Evolutionary conservation across 164 flowering plant genomes (phyloP), one percentile per base, ranked within the genome.

Genomic region (Berberis vulgaris): DNA sequence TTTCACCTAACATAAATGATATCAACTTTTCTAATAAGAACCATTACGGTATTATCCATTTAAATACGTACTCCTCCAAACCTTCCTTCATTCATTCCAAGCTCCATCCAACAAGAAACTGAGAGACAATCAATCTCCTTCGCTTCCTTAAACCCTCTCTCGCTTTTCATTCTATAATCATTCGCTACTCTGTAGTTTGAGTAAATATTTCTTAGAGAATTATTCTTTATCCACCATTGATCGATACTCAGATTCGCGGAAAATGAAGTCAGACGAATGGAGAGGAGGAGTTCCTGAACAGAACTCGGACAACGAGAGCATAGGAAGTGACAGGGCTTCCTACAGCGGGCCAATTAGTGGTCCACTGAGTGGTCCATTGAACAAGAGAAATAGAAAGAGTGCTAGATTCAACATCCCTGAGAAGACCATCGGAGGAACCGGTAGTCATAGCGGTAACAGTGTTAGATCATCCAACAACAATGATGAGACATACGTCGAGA

Each of bases 401-500:
- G 85, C 85, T 0, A 67, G 84, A 4, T 86, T 88, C 71, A 77
- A 70, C 65, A 41, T 82, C 0, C 83, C 87, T 7, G 72, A 65
- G 2, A 44, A 13, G 13, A 43, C 45, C 10, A 59, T 71, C 6
- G 9, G 3, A 60, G 41, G 65, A 56, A 61, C 53, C 45, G 47
- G 50, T 7, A 57, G 65, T 47, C 26, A 26, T 26, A 26, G 26
- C 26, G 66, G 40, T 50, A 41, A n/a, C 46, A 61, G 65, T 60
- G 6, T 9, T 53, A 43, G 13, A 7, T 46, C 39, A 8, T 50
- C 54, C n/a, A 52, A 1, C n/a, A 64, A 65, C 9, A 76, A 77
- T 6, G 26, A 26, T 26, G 83, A 81, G 1, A 74, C 55, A 9
- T 86, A 81, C 64, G 83, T 84, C 5, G 87, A 84, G 77, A 83